Conservation (phyloP, 1,284 basidiomycete genomes). For the Trichosporon inkin region DNA sequence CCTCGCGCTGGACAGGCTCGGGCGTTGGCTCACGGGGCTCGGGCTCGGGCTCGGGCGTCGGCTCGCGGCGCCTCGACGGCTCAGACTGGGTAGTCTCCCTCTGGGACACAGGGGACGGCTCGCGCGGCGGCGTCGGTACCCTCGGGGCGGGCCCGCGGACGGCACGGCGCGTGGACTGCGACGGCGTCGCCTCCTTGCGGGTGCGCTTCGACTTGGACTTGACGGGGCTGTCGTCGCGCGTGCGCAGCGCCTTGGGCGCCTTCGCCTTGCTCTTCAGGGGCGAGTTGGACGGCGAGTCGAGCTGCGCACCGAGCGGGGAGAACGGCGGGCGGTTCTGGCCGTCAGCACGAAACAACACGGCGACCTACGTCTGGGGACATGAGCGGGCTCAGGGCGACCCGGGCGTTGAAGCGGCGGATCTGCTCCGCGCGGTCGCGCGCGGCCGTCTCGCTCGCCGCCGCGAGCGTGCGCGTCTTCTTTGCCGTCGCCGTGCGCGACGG, state of each 20-base stretch:
- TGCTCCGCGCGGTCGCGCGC: conserved; percentile 18
- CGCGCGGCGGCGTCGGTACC: background rate
- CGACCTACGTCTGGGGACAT: conserved; percentile 23
- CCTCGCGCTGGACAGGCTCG: background rate
- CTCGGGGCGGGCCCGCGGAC: conserved; percentile 3
- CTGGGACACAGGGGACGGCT: conserved; percentile 3
- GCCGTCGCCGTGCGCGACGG: conserved; percentile 46
- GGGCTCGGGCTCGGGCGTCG: conserved; percentile 3
- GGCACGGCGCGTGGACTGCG: background rate
- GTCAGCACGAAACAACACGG: background rate
- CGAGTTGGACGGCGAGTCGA: conserved; percentile 28
- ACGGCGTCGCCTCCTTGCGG: conserved; percentile 10
- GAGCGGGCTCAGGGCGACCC: conserved; percentile 34
- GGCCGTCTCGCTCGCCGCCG: conserved; percentile 35
- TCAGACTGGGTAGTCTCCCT: background rate
- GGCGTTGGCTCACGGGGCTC: background rate
- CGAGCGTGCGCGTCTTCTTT: conserved; percentile 46
- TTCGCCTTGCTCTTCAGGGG: conserved; percentile 15
- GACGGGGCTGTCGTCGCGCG: conserved; percentile 11
- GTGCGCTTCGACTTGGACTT: conserved; percentile 18
- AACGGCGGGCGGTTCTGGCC: conserved; percentile 29
- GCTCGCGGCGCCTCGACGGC: conserved; percentile 5
- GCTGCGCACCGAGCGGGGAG: conserved; percentile 38
- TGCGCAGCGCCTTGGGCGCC: conserved; percentile 19
- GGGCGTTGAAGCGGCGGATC: conserved; percentile 30